Evolutionary conservation across 495 filamentous ascomycete genomes (phyloP).

Genomic region (Letharia lupina): DNA sequence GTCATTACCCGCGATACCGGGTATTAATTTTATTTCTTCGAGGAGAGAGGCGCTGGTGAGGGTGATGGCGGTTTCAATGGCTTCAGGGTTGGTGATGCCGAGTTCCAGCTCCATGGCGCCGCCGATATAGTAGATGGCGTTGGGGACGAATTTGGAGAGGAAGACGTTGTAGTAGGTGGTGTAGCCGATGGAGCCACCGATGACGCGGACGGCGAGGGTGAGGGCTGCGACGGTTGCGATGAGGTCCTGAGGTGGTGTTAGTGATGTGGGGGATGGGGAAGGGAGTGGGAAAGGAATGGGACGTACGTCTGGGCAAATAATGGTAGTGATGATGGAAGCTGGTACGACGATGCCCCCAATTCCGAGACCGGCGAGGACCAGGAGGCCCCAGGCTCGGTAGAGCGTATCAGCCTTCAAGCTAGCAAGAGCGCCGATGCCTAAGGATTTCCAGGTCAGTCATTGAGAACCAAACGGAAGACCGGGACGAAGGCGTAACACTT

Average conservation of each 20-base stretch:
- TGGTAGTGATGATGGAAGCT: conserved; percentile 61
- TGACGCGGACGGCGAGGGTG: conserved; percentile 63
- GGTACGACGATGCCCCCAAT: conserved; percentile 70
- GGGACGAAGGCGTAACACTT: conserved; percentile 13
- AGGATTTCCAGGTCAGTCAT: not conserved
- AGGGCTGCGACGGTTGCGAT: conserved; percentile 67
- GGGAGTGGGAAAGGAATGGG: not conserved
- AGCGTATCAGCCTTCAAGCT: conserved; percentile 51
- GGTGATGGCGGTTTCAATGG: conserved; percentile 43
- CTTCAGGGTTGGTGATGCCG: conserved; percentile 42
- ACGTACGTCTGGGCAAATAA: conserved; percentile 57
- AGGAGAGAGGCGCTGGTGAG: conserved; percentile 51
- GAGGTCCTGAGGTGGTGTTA: conserved; percentile 41
- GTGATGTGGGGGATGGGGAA: not conserved
- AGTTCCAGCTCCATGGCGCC: conserved; percentile 43
- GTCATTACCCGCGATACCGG: conserved; percentile 48
- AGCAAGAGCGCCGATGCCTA: conserved; percentile 55
- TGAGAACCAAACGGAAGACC: not conserved
- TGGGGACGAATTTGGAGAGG: conserved; percentile 51
- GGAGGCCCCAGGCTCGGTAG: conserved; percentile 49
- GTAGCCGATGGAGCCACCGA: conserved; percentile 65
- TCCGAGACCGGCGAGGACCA: conserved; percentile 57
- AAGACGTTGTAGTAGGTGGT: conserved; percentile 72
- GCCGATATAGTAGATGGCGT: conserved; percentile 44
- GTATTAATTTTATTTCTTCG: conserved; percentile 43